These are phyloP conservation scores for Botryotinia convoluta DNA, from an alignment of 2,329 filamentous ascomycete species.

Conservation along the genomic window DNA sequence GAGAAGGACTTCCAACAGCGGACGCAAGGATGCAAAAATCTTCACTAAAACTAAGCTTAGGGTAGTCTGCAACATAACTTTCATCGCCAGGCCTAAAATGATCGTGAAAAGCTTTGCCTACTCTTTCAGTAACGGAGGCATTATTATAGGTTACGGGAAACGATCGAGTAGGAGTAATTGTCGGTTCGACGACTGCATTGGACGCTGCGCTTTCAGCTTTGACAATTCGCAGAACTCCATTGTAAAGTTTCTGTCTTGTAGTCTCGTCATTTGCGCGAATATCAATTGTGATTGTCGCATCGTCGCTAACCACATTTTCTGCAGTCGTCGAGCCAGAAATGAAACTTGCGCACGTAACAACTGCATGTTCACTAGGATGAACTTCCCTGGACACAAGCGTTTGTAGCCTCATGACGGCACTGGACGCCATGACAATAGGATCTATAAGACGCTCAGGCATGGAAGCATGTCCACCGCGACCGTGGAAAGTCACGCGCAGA, in stretches of 20 bases:
- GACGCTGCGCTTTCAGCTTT: conserved; percentile 41
- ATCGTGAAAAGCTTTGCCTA: neutral
- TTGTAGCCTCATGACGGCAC: conserved; percentile 43
- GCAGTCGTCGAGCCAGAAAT: conserved; percentile 42
- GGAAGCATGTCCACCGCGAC: conserved; percentile 44
- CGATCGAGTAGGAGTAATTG: conserved; percentile 5
- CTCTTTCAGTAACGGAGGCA: conserved; percentile 11
- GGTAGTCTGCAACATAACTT: conserved; percentile 18
- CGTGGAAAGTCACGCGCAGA: conserved; percentile 40
- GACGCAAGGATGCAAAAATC: conserved; percentile 48
- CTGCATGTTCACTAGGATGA: conserved; percentile 41
- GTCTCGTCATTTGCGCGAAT: conserved; percentile 40
- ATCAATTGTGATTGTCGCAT: conserved; percentile 42
- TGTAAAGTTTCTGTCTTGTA: conserved; percentile 39
- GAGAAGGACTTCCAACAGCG: conserved; percentile 41
- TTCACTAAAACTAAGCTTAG: conserved; percentile 20
- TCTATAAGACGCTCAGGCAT: conserved; percentile 45
- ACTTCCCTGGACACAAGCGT: conserved; percentile 42
- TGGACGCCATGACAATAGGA: conserved; percentile 44
- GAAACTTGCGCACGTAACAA: conserved; percentile 45
- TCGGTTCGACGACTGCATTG: neutral
- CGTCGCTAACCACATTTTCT: conserved; percentile 45
- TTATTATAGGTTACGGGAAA: conserved; percentile 25
- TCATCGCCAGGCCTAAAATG: conserved; percentile 10
- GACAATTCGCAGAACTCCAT: conserved; percentile 44